Conservation (phyloP, 805 yeast genomes). For the Yamadazyma insecticola region DNA sequence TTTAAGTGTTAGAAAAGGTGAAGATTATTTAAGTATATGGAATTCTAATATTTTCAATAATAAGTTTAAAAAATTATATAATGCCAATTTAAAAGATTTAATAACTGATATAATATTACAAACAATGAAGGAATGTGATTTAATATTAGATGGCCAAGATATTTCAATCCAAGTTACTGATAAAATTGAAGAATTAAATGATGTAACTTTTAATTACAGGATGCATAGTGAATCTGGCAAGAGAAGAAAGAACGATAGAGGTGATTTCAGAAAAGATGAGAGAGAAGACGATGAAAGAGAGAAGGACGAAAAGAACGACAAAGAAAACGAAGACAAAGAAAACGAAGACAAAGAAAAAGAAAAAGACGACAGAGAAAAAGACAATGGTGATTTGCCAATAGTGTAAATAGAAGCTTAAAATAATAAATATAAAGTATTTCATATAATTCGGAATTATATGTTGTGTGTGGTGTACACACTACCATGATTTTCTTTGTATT, state of each 20-base stretch:
- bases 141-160: slow-evolving; percentile 34
- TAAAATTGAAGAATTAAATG: slow-evolving; percentile 39
- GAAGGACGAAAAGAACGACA: background rate
- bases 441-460: too few species aligned
- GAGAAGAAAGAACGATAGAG: slow-evolving; percentile 1
- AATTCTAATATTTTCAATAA: slow-evolving; percentile 42
- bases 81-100: slow-evolving; percentile 30
- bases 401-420: too few species aligned
- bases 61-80: too few species aligned
- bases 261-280: background rate
- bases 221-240: slow-evolving; percentile 36
- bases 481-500: too few species aligned
- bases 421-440: too few species aligned
- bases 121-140: slow-evolving; percentile 45
- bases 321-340: background rate
- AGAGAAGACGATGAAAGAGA: background rate
- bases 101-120: slow-evolving; percentile 43
- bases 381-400: too few species aligned
- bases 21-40: slow-evolving; percentile 60
- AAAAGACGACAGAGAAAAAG: too few species aligned
- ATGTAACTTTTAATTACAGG: slow-evolving; percentile 44
- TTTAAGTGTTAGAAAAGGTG: slow-evolving; percentile 54
- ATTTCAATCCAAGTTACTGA: slow-evolving; percentile 25
- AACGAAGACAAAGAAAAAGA: too few species aligned
- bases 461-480: too few species aligned